These are phyloP conservation scores for Fusarium sp. DNA, from an alignment of 2,329 filamentous ascomycete species.

Conservation along the genomic window DNA sequence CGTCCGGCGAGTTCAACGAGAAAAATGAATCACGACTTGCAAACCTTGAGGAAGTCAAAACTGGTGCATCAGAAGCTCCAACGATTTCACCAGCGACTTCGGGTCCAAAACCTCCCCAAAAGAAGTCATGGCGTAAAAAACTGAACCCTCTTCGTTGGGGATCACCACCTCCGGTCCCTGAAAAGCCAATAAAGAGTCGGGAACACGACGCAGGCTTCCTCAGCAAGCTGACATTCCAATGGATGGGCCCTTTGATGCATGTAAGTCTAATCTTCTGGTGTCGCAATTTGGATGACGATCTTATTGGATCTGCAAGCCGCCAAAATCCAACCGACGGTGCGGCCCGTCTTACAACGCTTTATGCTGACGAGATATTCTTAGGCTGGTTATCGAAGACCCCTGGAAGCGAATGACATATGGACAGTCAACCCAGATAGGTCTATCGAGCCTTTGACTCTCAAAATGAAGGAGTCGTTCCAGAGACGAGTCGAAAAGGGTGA, in stretches of 20 bases:
- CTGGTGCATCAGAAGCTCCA: slow-evolving; percentile 68
- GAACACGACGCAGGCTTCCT: slow-evolving; percentile 81
- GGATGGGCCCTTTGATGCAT: slow-evolving; percentile 90
- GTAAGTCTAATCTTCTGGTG: slow-evolving; percentile 58
- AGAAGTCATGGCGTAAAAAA: slow-evolving; percentile 73
- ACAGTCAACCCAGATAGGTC: slow-evolving; percentile 83
- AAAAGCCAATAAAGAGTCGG: slow-evolving; percentile 66
- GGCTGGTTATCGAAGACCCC: slow-evolving; percentile 85
- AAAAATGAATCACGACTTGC: slow-evolving; percentile 30
- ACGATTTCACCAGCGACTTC: slow-evolving; percentile 62
- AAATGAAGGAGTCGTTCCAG: slow-evolving; percentile 76
- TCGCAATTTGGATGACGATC: slow-evolving; percentile 1
- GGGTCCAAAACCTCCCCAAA: slow-evolving; percentile 50
- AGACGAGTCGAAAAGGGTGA: slow-evolving; percentile 75
- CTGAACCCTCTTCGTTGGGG: slow-evolving; percentile 73
- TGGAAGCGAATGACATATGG: slow-evolving; percentile 91
- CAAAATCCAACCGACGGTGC: slow-evolving; percentile 13
- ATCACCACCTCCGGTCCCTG: slow-evolving; percentile 65
- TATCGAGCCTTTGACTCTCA: slow-evolving; percentile 75
- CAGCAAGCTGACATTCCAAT: slow-evolving; percentile 84
- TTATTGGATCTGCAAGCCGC: slow-evolving; percentile 31
- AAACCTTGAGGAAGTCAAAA: slow-evolving; percentile 56
- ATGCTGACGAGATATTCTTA: slow-evolving; percentile 51
- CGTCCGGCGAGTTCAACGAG: not conserved
- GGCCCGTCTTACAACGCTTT: slow-evolving; percentile 33